Evolutionary conservation across 129 eudicot genomes (phyloP), one percentile per base, ranked within the genome.

Genomic region (Pulicaria dysenterica): DNA sequence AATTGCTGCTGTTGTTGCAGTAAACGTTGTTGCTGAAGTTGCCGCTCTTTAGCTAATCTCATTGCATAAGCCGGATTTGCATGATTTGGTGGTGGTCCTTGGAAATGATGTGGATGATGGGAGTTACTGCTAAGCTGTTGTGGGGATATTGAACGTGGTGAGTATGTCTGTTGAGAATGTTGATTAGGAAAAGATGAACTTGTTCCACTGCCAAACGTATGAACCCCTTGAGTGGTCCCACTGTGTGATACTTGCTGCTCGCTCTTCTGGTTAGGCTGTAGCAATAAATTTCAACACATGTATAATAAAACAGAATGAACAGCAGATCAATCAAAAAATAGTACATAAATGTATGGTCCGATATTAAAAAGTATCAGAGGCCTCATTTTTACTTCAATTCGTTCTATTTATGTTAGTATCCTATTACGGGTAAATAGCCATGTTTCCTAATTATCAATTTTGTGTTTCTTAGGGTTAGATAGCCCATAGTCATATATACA

Each of bases 31-130:
- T 91, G 94, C 69, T 81, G 88, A 48, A 86, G 72, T 10, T 88
- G 96, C 69, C 86, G 77, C 79, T 90, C 96, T 81, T 87, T 94
- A 7, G 92, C 93, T 46, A 87, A 24, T 74, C 91, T 90, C 37
- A 84, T 75, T 46, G 87, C 88, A 67, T 77, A 88, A 46, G 98
- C 91, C 56, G 85, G 96, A 55, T 88, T 36, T 41, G 81, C 74
- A 73, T 74, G 92, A 67, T 81, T 87, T 4, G 95, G 71, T 4
- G 95, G 71, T 57, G 92, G 70, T 43, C 92, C 95, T 46, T 82
- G 95, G 67, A 85, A 79, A 67, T 87, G 96, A 38, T 86, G 94
- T 19, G 88, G 86, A 78, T 85, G 89, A 77, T 80, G 95, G 57
- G 90, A 76, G 43, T 73, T 84, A 68, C 62, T 60, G 67, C 54